A percentile compares a stretch with the other conserved stretches of the same genome.
phyloP scores from a whole-genome alignment of 257 asterid genomes.

The Leonotis leonurus region DNA sequence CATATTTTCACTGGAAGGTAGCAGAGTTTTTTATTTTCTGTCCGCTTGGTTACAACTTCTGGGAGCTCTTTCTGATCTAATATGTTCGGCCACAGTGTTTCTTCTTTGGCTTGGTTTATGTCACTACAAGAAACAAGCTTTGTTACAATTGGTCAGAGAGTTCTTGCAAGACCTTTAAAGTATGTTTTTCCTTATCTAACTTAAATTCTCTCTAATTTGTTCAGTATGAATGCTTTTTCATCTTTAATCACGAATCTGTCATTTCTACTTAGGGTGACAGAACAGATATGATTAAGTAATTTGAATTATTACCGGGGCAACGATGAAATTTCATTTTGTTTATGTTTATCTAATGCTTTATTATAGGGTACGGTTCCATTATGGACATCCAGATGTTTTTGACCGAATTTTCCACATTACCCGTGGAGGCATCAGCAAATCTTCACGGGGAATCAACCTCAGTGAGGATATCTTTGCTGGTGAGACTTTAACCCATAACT shows the following conservation, averaged over 20 bases:
- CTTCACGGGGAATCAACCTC: constrained; percentile 91
- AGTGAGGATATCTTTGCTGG: constrained; percentile 99
- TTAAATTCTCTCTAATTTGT: neutral
- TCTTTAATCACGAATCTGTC: neutral
- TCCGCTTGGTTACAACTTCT: neutral
- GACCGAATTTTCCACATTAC: constrained; percentile 94
- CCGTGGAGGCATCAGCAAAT: constrained; percentile 96
- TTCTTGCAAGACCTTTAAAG: constrained; percentile 96
- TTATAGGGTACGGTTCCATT: constrained; percentile 89
- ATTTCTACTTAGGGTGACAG: neutral
- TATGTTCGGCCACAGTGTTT: constrained; percentile 63
- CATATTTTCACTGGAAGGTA: constrained; percentile 97
- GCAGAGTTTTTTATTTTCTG: constrained; percentile 8
- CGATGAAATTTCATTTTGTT: neutral
- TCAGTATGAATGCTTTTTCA: constrained; percentile 1
- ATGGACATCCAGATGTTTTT: constrained; percentile 96
- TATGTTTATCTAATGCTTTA: constrained; percentile 10
- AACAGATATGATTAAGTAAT: neutral
- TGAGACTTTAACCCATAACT: constrained; percentile 31
- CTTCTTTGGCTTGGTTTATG: constrained; percentile 99
- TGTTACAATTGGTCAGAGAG: constrained; percentile 98
- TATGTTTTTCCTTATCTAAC: constrained; percentile 32
- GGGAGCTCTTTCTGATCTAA: constrained; percentile 18
- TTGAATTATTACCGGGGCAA: constrained; percentile 1
- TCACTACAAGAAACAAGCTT: constrained; percentile 98